Percentiles rank a stretch among this genome's conserved stretches.
Conservation (phyloP, 73 alveolate species). For the Blepharisma japonicum region DNA sequence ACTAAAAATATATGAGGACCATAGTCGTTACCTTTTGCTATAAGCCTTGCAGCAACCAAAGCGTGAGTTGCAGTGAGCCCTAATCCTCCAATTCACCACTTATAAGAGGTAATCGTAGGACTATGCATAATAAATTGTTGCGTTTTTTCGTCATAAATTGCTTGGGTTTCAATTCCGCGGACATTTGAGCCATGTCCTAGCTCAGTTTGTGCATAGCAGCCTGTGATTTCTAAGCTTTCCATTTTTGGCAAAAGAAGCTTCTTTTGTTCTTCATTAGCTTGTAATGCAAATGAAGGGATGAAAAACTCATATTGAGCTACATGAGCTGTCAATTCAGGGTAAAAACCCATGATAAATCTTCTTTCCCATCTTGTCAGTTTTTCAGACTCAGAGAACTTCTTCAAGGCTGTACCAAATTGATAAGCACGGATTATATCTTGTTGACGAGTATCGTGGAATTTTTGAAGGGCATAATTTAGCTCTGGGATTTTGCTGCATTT, state of each 20-base stretch:
- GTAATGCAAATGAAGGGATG: constrained; percentile 36
- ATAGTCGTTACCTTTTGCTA: constrained; percentile 46
- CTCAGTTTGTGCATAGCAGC: constrained; percentile 83
- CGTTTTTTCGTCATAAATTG: constrained; percentile 57
- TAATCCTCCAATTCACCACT: constrained; percentile 77
- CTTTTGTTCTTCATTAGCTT: constrained; percentile 59
- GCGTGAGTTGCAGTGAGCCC: constrained; percentile 70
- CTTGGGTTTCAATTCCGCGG: constrained; percentile 74
- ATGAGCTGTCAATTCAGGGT: background rate
- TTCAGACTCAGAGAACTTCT: background rate
- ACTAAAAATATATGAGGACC: constrained; percentile 87
- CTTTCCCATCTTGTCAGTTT: background rate
- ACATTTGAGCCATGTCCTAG: constrained; percentile 87
- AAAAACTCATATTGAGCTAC: constrained; percentile 40
- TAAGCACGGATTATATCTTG: background rate
- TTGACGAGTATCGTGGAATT: background rate
- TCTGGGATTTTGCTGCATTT: constrained; percentile 12
- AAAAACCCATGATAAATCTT: background rate
- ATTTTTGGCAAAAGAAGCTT: constrained; percentile 46
- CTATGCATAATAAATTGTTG: constrained; percentile 59
- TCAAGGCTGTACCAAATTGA: constrained; percentile 3
- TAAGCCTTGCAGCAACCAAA: constrained; percentile 62
- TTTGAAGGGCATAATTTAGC: background rate
- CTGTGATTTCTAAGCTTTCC: constrained; percentile 48
- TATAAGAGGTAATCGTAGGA: constrained; percentile 54